Percentiles rank a stretch among this genome's conserved stretches.
Evolutionary conservation across 805 yeast genomes (phyloP).

Genomic region (Candida berthetii): DNA sequence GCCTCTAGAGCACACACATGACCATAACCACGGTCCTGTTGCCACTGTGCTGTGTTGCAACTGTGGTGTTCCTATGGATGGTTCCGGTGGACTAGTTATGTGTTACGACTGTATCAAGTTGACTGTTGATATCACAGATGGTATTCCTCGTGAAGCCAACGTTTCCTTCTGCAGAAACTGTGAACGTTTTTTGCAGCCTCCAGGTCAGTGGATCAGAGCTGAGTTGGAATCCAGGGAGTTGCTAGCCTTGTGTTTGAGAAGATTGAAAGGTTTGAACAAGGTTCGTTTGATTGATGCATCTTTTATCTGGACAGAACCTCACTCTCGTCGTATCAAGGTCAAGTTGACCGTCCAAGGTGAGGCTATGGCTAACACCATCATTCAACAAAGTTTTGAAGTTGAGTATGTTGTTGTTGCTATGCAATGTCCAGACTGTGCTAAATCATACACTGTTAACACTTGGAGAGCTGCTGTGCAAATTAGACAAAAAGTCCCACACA

Average conservation of each 20-base stretch:
- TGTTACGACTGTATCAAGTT: constrained; percentile 95
- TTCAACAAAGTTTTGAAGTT: constrained; percentile 92
- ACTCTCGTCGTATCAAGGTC: constrained; percentile 88
- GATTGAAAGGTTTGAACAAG: constrained; percentile 80
- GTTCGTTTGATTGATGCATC: constrained; percentile 89
- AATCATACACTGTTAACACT: constrained; percentile 91
- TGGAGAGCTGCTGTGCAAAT: constrained; percentile 98
- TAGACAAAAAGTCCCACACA: constrained; percentile 95
- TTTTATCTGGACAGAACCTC: constrained; percentile 99
- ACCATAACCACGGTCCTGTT: constrained; percentile 28
- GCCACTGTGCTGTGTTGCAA: constrained; percentile 95
- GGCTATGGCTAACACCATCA: constrained; percentile 84
- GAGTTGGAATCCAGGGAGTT: constrained; percentile 90
- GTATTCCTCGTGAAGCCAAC: constrained; percentile 91
- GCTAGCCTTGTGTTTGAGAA: constrained; percentile 82
- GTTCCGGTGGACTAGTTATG: constrained; percentile 88
- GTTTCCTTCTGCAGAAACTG: constrained; percentile 95
- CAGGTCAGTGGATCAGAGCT: constrained; percentile 87
- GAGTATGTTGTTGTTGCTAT: constrained; percentile 89
- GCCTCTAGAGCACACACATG: constrained; percentile 22
- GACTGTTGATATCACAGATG: constrained; percentile 90
- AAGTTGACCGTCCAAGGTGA: constrained; percentile 96
- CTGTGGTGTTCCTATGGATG: constrained; percentile 99
- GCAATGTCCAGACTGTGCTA: constrained; percentile 99
- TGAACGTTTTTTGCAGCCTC: constrained; percentile 94